Conservation (phyloP, 208 protist species). For the Leishmania martiniquensis region DNA sequence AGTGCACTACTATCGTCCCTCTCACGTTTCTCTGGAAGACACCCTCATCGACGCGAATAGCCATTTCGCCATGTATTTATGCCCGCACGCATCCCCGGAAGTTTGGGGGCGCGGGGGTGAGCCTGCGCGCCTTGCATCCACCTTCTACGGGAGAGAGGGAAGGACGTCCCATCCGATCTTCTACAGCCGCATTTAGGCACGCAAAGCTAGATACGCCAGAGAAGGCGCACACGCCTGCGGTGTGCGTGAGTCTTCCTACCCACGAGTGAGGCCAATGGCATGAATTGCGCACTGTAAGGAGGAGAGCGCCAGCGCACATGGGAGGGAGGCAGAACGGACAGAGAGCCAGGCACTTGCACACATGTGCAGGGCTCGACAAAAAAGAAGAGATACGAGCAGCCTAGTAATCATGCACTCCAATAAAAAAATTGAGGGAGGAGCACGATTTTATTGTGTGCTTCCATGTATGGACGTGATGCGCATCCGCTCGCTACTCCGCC, state of each 20-base stretch:
- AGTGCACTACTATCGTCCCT: not conserved
- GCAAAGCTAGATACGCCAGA: too few relatives aligned
- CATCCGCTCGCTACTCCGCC: not conserved
- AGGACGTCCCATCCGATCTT: not conserved
- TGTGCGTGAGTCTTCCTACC: not conserved
- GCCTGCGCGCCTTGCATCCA: not conserved
- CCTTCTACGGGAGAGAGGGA: not conserved
- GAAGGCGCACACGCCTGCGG: not conserved
- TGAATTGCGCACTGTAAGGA: not conserved
- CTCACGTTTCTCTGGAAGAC: not conserved
- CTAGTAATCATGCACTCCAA: not conserved
- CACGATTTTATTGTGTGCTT: not conserved
- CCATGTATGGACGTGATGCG: not conserved
- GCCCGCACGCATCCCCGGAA: not conserved
- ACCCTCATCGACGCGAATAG: not conserved
- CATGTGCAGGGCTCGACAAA: not conserved
- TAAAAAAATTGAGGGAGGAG: not conserved
- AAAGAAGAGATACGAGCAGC: not conserved
- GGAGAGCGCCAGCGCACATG: not conserved
- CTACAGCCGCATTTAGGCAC: not conserved
- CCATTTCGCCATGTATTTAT: not conserved
- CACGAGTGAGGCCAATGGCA: not conserved
- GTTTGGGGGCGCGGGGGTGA: not conserved
- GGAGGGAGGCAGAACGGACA: not conserved
- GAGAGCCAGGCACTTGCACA: not conserved